Percentiles rank a stretch among this genome's conserved stretches.
Conservation (phyloP, 352 stramenopile genomes). For the Globisporangium megalacanthum region DNA sequence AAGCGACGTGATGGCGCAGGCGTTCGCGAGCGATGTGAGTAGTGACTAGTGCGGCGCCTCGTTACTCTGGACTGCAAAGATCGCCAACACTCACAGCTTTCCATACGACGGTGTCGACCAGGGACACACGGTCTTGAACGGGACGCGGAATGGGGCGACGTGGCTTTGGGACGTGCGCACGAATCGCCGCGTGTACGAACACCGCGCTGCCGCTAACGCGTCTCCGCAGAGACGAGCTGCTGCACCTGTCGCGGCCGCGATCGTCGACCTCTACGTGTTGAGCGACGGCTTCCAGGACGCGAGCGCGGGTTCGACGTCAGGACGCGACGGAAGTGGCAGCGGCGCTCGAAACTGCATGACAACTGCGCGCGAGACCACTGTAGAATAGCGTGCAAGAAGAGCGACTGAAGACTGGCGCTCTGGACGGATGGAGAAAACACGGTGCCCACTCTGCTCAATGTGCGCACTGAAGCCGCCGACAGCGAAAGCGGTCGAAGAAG, state of each 20-base stretch:
- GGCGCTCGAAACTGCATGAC: constrained; percentile 11
- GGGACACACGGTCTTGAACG: constrained; percentile 42
- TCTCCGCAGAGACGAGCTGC: not conserved
- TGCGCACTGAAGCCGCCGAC: not conserved
- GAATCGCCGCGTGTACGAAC: constrained; percentile 12
- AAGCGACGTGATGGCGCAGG: constrained; percentile 40
- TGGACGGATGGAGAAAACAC: not conserved
- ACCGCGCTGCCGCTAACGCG: not conserved
- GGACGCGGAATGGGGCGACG: constrained; percentile 32
- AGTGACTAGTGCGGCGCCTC: not conserved
- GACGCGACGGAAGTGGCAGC: not conserved
- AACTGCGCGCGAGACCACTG: not conserved
- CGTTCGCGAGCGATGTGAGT: constrained; percentile 21
- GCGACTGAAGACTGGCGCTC: constrained; percentile 2
- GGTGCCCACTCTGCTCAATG: not conserved
- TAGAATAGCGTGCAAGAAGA: not conserved
- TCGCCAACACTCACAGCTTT: not conserved
- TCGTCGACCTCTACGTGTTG: constrained; percentile 38
- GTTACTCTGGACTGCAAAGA: not conserved
- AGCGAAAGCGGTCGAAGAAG: constrained; percentile 6
- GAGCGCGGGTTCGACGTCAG: not conserved
- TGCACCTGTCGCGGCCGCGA: constrained; percentile 20
- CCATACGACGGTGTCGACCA: constrained; percentile 8
- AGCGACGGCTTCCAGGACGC: constrained; percentile 23
- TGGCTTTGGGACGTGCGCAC: constrained; percentile 51